Evolutionary conservation across 495 filamentous ascomycete species (phyloP).

Genomic region (Schizothecium vesticola): DNA sequence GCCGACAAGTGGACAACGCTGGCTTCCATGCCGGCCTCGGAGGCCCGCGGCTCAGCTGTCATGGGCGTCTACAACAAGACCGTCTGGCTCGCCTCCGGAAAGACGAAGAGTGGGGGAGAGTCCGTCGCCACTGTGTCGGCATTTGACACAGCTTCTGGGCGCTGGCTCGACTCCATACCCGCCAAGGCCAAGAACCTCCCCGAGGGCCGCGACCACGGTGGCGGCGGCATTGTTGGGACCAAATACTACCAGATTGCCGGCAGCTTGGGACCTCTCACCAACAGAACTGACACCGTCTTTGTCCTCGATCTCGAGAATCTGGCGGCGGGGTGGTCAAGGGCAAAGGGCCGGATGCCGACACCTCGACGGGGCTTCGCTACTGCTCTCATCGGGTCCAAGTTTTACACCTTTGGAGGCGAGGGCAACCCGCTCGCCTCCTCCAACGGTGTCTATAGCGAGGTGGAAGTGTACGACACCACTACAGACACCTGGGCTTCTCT

Average conservation of each 20-base stretch:
- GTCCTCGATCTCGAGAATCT: constrained; percentile 26
- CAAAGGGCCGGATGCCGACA: constrained; percentile 27
- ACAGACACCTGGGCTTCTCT: constrained; percentile 28
- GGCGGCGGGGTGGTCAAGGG: constrained; percentile 22
- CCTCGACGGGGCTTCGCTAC: constrained; percentile 31
- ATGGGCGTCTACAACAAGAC: constrained; percentile 21
- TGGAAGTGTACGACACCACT: constrained; percentile 33
- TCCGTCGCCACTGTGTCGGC: constrained; percentile 24
- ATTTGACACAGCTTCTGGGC: constrained; percentile 24
- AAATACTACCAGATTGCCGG: constrained; percentile 38
- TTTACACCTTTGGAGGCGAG: constrained; percentile 42
- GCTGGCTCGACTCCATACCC: constrained; percentile 28
- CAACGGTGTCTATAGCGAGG: constrained; percentile 27
- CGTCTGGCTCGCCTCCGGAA: constrained; percentile 20
- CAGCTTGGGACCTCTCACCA: constrained; percentile 16
- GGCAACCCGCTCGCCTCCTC: constrained; percentile 26
- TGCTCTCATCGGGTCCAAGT: constrained; percentile 26
- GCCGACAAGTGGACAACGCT: constrained; percentile 20
- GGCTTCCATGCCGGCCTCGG: constrained; percentile 18
- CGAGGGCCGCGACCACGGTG: constrained; percentile 28
- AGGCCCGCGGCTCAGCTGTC: constrained; percentile 20
- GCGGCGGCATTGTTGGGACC: constrained; percentile 26
- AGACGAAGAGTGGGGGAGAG: constrained; percentile 10
- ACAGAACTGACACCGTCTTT: constrained; percentile 33
- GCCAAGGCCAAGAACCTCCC: constrained; percentile 14